phyloP scores from a whole-genome alignment of 768 basidiomycete genomes.

The Calocera viscosa region DNA sequence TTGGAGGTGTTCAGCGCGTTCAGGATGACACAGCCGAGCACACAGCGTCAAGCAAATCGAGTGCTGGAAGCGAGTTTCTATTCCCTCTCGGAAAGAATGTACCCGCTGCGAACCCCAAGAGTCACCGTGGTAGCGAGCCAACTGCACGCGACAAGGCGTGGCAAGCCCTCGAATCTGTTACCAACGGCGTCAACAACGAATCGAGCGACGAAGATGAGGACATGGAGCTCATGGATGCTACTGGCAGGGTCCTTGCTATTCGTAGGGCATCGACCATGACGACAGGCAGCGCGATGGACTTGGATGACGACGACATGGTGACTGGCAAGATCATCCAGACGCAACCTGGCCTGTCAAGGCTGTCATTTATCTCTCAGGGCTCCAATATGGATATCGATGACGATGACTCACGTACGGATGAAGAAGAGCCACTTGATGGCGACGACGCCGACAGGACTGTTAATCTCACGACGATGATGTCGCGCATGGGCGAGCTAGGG shows the following conservation, averaged over 20 bases:
- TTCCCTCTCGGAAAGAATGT: slow-evolving; percentile 4
- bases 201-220: slow-evolving; percentile 4
- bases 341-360: neutral
- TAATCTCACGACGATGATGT: neutral
- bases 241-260: neutral
- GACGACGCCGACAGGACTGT: neutral
- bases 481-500: neutral
- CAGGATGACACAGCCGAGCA: neutral
- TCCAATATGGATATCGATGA: slow-evolving; percentile 7
- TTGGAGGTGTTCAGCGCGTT: neutral
- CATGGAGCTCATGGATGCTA: neutral
- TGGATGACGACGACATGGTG: slow-evolving; percentile 6
- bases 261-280: neutral
- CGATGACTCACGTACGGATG: neutral
- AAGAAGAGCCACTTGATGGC: neutral
- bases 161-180: neutral
- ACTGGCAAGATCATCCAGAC: neutral
- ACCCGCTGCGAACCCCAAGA: neutral
- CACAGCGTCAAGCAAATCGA: slow-evolving; percentile 3
- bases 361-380: neutral
- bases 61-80: neutral
- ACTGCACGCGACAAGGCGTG: neutral
- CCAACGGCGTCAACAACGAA: neutral
- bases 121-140: neutral
- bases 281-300: neutral